Base-by-base conservation (phyloP, 352 stramenopile species). In the Phytopythium vexans region DNA sequence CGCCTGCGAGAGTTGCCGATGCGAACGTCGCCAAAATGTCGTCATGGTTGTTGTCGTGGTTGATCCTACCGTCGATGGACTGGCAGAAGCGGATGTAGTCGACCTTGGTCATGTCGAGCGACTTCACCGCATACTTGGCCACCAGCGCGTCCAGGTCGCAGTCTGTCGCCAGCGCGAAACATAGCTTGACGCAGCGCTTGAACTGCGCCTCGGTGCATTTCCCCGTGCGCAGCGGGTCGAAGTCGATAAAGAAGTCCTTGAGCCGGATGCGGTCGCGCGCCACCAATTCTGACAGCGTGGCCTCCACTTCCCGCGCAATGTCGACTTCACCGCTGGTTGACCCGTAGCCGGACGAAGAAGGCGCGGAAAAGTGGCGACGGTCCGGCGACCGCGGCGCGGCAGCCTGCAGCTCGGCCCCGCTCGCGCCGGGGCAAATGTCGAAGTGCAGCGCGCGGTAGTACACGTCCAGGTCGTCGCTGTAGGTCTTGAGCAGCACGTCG, bases 201-300 rank as follows among this genome's bases (percentile, higher is more conserved):
- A 94, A 94, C 57, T 94, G 84, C 11, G 77, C 63, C 37, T 90
- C 76, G 0, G 76, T 82, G 54, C 82, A 92, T 42, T 89, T 92
- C 5, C 82, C 82, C 0, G 73, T 87, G 7, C 82, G 79, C 14
- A 94, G 57, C 12, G 68, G 70, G 49, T 94, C 84, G 44, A 92
- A 94, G 48, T 94, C 84, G 4, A 66, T 88, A 43, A 94, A 94
- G 50, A 92, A 94, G 50, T 86, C 87, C 52, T 91, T 92, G 7
- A 77, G 81, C 8, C 84, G 82, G 56, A 94, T 94, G 14, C 84
- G 77, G 40, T 92, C 82, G 10, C 84, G 77, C 3, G 83, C 42
- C 0, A 73, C 72, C 35, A 91, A 61, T 11, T 87, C 74, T 3
- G 71, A 80, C 0, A 94, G 50, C n/a, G 66, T 56, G 0, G 66